Base-by-base conservation (phyloP, 148 eudicot genomes). In the Cornus florida region DNA sequence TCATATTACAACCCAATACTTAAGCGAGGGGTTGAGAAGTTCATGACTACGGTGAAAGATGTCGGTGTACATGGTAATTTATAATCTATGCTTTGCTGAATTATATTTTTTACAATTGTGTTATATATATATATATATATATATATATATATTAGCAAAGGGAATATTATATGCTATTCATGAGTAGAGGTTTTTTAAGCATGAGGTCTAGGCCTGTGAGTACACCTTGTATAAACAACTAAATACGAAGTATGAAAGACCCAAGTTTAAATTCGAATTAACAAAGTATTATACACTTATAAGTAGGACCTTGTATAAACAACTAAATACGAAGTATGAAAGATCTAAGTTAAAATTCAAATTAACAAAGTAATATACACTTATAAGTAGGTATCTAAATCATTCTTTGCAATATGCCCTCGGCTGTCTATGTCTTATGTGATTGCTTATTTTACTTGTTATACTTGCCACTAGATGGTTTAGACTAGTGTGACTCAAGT, bases 1-100 rank as follows among this genome's bases (percentile, higher is more conserved):
- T 64, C 99, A 9, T 95, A 95, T 84, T 91, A 93, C 84, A 95
- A 95, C 77, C 99, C 98, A 3, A 93, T 95, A 81, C 95, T 95
- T 64, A 93, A 92, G 89, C 89, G 94, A 79, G 99, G 99, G 62
- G 73, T 90, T 83, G 93, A 77, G 72, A 90, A 91, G 69, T 93
- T 95, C 88, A 92, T 95, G 99, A 77, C 83, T 73, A 92, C 91
- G 69, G 84, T 95, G 74, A 89, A 86, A 86, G 93, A 92, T 81
- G 91, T 86, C 46, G 98, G 98, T 72, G 87, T 95, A 68, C 97
- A 92, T 86, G 99, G 97, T 95, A 92, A 89, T 67, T 56, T 69
- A 32, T 17, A 3, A 71, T 2, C 43, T 64, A 1, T 56, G 7
- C 23, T 65, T 11, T 57, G 14, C 31, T 48, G 74, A 22, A 24